Conservation (phyloP, 768 basidiomycete genomes). For the Asterophora parasitica region DNA sequence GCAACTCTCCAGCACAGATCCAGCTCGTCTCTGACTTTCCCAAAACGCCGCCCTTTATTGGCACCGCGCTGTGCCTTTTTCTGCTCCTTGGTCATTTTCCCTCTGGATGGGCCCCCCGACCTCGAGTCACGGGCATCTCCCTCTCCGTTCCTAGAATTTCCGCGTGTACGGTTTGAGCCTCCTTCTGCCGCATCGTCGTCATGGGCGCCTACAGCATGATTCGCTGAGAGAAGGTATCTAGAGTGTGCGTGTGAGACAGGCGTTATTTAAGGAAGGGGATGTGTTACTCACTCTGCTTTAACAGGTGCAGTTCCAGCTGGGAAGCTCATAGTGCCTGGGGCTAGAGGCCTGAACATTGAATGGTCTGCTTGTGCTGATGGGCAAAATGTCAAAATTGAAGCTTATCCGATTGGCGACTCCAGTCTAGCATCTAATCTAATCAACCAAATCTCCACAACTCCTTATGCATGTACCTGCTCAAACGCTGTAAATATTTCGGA, state of each 20-base stretch:
- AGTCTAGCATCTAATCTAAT: too few relatives aligned
- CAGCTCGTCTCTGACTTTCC: slow-evolving; percentile 71
- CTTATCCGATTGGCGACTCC: too few relatives aligned
- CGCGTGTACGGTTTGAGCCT: slow-evolving; percentile 33
- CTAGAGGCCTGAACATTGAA: too few relatives aligned
- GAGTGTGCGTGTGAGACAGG: neutral
- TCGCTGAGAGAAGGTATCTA: slow-evolving; percentile 30
- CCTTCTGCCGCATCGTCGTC: slow-evolving; percentile 60
- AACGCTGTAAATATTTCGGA: too few relatives aligned
- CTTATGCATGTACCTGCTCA: too few relatives aligned
- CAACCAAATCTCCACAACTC: too few relatives aligned
- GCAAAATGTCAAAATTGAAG: too few relatives aligned
- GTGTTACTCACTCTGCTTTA: slow-evolving; percentile 30
- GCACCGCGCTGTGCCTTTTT: slow-evolving; percentile 73
- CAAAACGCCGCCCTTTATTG: slow-evolving; percentile 81
- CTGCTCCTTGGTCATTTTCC: slow-evolving; percentile 53
- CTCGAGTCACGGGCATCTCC: slow-evolving; percentile 17
- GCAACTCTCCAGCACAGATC: slow-evolving; percentile 83
- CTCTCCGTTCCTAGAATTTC: slow-evolving; percentile 20
- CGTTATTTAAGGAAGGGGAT: neutral
- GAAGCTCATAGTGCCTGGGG: neutral
- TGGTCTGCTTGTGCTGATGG: too few relatives aligned
- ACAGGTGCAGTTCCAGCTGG: slow-evolving; percentile 34
- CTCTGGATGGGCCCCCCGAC: slow-evolving; percentile 24
- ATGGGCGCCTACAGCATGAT: slow-evolving; percentile 20